Base-by-base conservation (phyloP, 208 protist species). In the Angomonas ambiguus region DNA sequence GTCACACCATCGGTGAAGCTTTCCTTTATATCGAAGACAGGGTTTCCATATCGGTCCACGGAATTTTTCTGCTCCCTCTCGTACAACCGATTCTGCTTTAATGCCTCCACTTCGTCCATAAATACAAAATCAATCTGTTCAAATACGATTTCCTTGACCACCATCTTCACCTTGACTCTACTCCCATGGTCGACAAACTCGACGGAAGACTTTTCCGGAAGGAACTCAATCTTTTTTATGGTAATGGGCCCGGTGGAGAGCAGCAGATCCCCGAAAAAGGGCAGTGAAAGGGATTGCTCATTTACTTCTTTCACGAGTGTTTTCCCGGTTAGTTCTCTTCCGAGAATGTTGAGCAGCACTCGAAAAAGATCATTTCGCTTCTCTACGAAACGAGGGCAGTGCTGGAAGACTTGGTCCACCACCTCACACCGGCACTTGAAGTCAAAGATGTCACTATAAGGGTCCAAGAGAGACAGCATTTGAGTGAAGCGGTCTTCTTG, bases 111-210 rank as follows among this genome's bases (percentile, higher is more conserved):
- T 62, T 87, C 76, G 63, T 65, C 67, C 27, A 83, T 83, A 70
- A 85, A 88, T 24, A 73, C 75, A 65, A 90, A 89, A 32, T 71
- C 27, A 33, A 89, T 62, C 20, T 81, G 66, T 2, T 76, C 70
- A 11, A 94, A 61, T 31, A 35, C 51, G 24, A 93, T 10, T 20
- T 61, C 53, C 57, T 79, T 77, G 27, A 82, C 24, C 30, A 70
- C 48, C 0, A 88, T 48, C 57, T 70, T 76, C 13, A 85, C 27
- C 41, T 30, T 33, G n/a, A 91, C 20, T 11, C 62, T 60, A 8
- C 62, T 72, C 20, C 82, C 82, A 33, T 84, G 65, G 1, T 80
- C 75, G 34, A 66, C 66, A 62, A 88, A 77, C 1, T 2, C 16
- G 1, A 67, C 48, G 25, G 51, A 65, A 27, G 76, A 87, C 51